Evolutionary conservation across 768 basidiomycete genomes (phyloP), one percentile per base, ranked within the genome.

Genomic region (Lactifluus subvellereus): DNA sequence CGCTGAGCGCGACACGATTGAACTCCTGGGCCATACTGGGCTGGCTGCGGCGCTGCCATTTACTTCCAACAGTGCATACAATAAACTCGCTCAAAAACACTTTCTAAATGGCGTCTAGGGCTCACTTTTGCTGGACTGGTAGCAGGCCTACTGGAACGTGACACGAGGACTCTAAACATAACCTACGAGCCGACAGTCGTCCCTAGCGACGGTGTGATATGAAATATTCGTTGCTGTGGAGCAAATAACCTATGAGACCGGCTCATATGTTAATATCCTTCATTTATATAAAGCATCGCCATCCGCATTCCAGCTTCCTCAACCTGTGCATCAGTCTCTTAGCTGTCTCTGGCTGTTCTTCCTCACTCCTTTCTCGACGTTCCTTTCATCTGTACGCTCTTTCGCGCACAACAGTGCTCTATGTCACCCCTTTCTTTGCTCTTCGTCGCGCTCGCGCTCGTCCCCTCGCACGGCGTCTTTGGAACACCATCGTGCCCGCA

Each of bases 361-460:
- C 35, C 32, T 30, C 52, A 58, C 48, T 67, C 72, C 32, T 51
- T 20, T 18, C 3, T 18, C 14, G 51, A 50, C 62, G 68, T 35
- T 67, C 71, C 27, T 59, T 70, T 65, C 48, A 59, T 30, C 40
- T 33, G 54, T 40, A 52, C 69, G 48, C 42, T 72, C 37, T 20
- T 70, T 62, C 66, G 68, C 50, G 6, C 18, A 18, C 7, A 5
- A 42, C 65, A 40, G 55, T 62, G 68, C 49, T 66, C 14, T 53
- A 65, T 62, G 73, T 50, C 27, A 35, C 70, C 32, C 71, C 71
- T 61, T 66, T 71, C 30, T 66, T 72, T 48, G 69, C 69, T 65
- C 66, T 69, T 53, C 68, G 64, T 54, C 60, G 70, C 61, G 54
- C 62, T 63, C 59, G 70, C 62, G 67, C 50, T 67, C 54, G 38